A percentile compares a stretch with the other conserved stretches of the same genome.
Evolutionary conservation across 2,329 filamentous ascomycete species (phyloP).

Genomic region (Penicillium sp.): DNA sequence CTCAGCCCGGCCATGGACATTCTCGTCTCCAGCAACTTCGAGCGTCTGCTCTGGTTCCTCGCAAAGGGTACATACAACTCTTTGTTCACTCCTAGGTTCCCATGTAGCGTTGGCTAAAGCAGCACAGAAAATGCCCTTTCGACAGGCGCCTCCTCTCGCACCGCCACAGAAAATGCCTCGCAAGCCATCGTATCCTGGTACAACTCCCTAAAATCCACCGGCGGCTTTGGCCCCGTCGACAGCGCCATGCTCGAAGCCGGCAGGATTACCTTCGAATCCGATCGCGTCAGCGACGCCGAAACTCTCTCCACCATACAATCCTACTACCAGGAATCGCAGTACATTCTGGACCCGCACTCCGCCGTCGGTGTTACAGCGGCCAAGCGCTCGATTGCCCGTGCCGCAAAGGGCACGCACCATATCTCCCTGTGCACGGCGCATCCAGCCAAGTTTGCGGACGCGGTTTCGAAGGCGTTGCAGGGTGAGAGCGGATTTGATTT

Average conservation of each 20-base stretch:
- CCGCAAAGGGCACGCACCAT: slow-evolving; percentile 60
- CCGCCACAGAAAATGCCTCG: slow-evolving; percentile 18
- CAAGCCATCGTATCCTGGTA: slow-evolving; percentile 18
- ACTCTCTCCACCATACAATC: slow-evolving; percentile 70
- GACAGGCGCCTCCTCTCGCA: slow-evolving; percentile 68
- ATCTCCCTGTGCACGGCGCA: slow-evolving; percentile 92
- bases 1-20: slow-evolving; percentile 98
- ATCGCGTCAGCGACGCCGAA: slow-evolving; percentile 68
- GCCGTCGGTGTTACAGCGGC: slow-evolving; percentile 85
- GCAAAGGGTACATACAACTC: neutral
- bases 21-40: slow-evolving; percentile 93
- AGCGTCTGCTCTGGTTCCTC: slow-evolving; percentile 94
- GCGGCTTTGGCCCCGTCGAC: slow-evolving; percentile 9
- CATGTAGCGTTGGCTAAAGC: neutral
- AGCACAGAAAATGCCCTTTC: slow-evolving; percentile 42
- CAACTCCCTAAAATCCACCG: neutral
- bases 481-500: slow-evolving; percentile 77
- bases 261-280: slow-evolving; percentile 77
- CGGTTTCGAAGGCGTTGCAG: slow-evolving; percentile 79
- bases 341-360: slow-evolving; percentile 91
- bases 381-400: slow-evolving; percentile 66
- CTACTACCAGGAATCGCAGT: slow-evolving; percentile 61
- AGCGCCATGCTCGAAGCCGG: slow-evolving; percentile 57
- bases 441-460: slow-evolving; percentile 89
- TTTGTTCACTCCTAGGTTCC: slow-evolving; percentile 35